phyloP scores from a whole-genome alignment of 345 rosid genomes.

The Moringa oleifera region DNA sequence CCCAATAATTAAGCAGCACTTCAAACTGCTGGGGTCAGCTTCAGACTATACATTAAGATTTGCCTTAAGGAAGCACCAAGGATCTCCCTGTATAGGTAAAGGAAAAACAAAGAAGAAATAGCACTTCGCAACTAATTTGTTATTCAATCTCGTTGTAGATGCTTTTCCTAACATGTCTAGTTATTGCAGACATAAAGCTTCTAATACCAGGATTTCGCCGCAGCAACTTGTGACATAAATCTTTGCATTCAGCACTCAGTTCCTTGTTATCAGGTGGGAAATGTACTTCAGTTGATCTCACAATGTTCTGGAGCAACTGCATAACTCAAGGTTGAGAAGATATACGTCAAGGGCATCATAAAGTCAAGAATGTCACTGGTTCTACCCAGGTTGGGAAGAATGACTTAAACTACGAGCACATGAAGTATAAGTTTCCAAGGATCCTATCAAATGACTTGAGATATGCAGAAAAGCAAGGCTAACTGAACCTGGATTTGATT shows the following conservation, averaged over 20 bases:
- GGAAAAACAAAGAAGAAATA: too few relatives aligned
- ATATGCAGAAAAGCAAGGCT: slow-evolving; percentile 10
- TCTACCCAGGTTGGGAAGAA: neutral
- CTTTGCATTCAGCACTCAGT: slow-evolving; percentile 68
- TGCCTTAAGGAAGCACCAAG: too few relatives aligned
- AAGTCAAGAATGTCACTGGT: slow-evolving; percentile 9
- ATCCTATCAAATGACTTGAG: neutral
- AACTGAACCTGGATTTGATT: slow-evolving; percentile 73
- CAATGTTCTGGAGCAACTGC: slow-evolving; percentile 91
- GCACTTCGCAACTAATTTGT: neutral
- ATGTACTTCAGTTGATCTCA: slow-evolving; percentile 71
- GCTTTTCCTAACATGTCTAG: neutral
- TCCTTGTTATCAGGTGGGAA: slow-evolving; percentile 58
- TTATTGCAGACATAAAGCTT: neutral
- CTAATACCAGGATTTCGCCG: slow-evolving; percentile 85
- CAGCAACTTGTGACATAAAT: slow-evolving; percentile 82
- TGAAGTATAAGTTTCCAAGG: slow-evolving; percentile 1
- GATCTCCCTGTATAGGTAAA: too few relatives aligned
- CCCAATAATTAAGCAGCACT: too few relatives aligned
- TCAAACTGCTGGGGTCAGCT: too few relatives aligned
- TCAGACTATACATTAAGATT: too few relatives aligned
- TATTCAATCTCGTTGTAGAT: too few relatives aligned
- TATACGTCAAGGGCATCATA: slow-evolving; percentile 5
- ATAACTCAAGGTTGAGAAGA: slow-evolving; percentile 18
- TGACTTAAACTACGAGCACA: slow-evolving; percentile 4